Conservation (phyloP, 116 monocot genomes). For the Dioscorea cayenensis region DNA sequence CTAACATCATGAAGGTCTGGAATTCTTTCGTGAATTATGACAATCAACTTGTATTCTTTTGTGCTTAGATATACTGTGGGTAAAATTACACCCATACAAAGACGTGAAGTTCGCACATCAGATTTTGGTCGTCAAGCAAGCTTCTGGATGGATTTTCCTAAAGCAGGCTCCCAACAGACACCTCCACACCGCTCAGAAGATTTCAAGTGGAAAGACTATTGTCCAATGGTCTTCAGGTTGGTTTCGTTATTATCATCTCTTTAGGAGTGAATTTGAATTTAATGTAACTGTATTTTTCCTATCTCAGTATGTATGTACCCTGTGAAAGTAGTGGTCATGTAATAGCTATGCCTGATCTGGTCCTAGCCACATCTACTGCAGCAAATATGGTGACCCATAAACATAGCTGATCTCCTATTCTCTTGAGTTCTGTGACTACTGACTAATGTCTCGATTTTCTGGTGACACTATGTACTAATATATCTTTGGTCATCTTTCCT, state of each 20-base stretch:
- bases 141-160: slow-evolving; percentile 96
- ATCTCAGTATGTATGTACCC: too few species aligned
- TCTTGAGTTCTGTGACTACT: too few species aligned
- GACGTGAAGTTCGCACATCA: slow-evolving; percentile 72
- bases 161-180: slow-evolving; percentile 75
- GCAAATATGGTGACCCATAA: too few species aligned
- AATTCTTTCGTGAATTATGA: neutral
- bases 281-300: too few species aligned
- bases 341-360: too few species aligned
- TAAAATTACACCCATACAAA: slow-evolving; percentile 95
- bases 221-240: slow-evolving; percentile 93
- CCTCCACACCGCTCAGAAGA: slow-evolving; percentile 79
- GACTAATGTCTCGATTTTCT: too few species aligned
- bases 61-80: slow-evolving; percentile 80
- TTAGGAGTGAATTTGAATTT: too few species aligned
- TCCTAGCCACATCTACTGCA: too few species aligned
- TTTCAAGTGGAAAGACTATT: slow-evolving; percentile 99
- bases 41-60: neutral
- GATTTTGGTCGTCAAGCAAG: slow-evolving; percentile 85
- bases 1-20: neutral
- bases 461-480: too few species aligned
- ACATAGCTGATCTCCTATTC: too few species aligned
- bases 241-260: neutral
- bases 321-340: too few species aligned
- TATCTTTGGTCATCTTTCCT: too few species aligned